phyloP scores from a whole-genome alignment of 2,329 filamentous ascomycete species.

The Aspergillus sp. region DNA sequence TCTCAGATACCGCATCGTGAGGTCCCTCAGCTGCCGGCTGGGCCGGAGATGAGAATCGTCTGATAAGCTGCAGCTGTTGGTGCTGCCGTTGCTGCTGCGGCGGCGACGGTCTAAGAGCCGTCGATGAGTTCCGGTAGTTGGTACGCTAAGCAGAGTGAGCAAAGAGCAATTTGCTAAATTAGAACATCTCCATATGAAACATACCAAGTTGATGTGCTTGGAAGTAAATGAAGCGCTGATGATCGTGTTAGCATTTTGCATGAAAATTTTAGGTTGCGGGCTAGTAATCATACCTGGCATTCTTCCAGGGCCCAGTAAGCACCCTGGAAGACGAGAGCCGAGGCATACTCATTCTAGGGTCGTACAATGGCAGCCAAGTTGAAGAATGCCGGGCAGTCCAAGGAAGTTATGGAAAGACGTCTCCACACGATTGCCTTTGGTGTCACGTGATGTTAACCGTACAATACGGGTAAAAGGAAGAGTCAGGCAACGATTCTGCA shows the following conservation, averaged over 20 bases:
- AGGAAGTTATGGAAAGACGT: neutral
- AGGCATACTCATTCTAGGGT: conserved; percentile 3
- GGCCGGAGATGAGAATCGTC: neutral
- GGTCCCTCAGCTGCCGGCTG: neutral
- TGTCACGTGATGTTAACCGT: no score
- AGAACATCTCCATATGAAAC: neutral
- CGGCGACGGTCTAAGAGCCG: neutral
- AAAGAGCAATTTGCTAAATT: neutral
- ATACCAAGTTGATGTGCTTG: conserved; percentile 1
- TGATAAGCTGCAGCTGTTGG: neutral
- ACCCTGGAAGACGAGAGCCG: conserved; percentile 3
- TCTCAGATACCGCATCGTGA: neutral
- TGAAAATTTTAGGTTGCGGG: neutral
- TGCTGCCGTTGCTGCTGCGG: neutral
- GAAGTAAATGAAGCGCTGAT: conserved; percentile 6
- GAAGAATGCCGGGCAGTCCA: neutral
- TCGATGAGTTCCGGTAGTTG: conserved; percentile 3
- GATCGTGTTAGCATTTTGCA: conserved; percentile 3
- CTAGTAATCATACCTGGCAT: neutral
- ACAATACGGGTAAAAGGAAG: no score
- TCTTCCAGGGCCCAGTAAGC: conserved; percentile 3
- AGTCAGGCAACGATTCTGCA: no score
- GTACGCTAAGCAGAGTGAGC: conserved; percentile 3
- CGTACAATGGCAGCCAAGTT: neutral
- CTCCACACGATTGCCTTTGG: neutral